These are phyloP conservation scores for Oryza glumipatula DNA, from an alignment of 176 grass and related monocot genomes.

Conservation along the genomic window DNA sequence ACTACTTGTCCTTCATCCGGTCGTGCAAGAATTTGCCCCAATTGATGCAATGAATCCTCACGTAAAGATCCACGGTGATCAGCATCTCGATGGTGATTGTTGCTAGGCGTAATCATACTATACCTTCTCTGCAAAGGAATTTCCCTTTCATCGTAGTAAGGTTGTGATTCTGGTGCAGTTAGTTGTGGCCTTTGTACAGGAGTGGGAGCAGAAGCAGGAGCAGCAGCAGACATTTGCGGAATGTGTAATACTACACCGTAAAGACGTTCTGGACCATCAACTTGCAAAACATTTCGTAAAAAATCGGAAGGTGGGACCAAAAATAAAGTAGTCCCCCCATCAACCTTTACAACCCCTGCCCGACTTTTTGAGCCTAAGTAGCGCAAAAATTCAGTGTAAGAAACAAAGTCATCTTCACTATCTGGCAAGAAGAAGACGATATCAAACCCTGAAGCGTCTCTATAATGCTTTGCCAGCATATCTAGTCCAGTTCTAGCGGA, in stretches of 20 bases:
- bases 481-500: slow-evolving; percentile 90
- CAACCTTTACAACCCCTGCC: slow-evolving; percentile 93
- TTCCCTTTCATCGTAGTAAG: slow-evolving; percentile 55
- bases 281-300: slow-evolving; percentile 70
- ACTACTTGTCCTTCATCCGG: slow-evolving; percentile 41
- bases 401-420: slow-evolving; percentile 85
- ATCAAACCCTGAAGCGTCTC: slow-evolving; percentile 74
- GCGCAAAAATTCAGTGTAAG: slow-evolving; percentile 92
- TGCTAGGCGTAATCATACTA: slow-evolving; percentile 33
- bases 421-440: slow-evolving; percentile 88
- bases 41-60: slow-evolving; percentile 40
- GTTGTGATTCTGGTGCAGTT: slow-evolving; percentile 37
- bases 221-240: slow-evolving; percentile 62
- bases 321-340: slow-evolving; percentile 76
- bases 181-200: slow-evolving; percentile 49
- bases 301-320: slow-evolving; percentile 93
- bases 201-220: neutral
- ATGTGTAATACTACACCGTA: slow-evolving; percentile 88
- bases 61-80: slow-evolving; percentile 44
- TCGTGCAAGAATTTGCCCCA: slow-evolving; percentile 29
- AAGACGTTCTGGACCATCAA: slow-evolving; percentile 83
- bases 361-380: slow-evolving; percentile 83
- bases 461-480: slow-evolving; percentile 78
- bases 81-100: slow-evolving; percentile 32
- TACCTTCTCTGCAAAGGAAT: slow-evolving; percentile 50